phyloP scores from a whole-genome alignment of 1,284 basidiomycete species.

The Lentinula novae-zelandiae region DNA sequence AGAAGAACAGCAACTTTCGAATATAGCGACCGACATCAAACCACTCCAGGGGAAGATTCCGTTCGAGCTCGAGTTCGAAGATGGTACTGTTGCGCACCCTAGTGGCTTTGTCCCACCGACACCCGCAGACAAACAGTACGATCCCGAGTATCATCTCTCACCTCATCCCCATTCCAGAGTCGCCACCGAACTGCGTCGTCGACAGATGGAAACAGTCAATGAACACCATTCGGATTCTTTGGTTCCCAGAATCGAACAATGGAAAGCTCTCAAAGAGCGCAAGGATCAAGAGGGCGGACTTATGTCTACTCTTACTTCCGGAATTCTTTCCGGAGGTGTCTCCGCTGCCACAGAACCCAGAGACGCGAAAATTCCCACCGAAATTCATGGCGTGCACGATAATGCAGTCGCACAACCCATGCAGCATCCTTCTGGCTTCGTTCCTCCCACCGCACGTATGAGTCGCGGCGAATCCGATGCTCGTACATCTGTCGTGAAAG shows the following conservation, averaged over 20 bases:
- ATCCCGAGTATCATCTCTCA: slow-evolving; percentile 8
- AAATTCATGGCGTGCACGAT: slow-evolving; percentile 15
- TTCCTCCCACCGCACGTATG: slow-evolving; percentile 17
- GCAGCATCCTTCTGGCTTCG: slow-evolving; percentile 18
- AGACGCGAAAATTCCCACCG: slow-evolving; percentile 30
- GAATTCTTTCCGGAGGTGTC: slow-evolving; percentile 30
- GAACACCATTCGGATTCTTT: slow-evolving; percentile 23
- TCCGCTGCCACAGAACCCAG: slow-evolving; percentile 26
- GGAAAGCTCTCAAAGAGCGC: slow-evolving; percentile 26
- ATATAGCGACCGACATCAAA: slow-evolving; percentile 24
- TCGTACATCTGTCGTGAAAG: slow-evolving; percentile 11
- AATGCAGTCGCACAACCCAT: slow-evolving; percentile 14
- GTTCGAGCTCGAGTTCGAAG: slow-evolving; percentile 27
- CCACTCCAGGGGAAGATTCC: slow-evolving; percentile 28
- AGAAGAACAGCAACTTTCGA: slow-evolving; percentile 24
- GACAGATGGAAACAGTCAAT: slow-evolving; percentile 1
- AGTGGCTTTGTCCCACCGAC: slow-evolving; percentile 36
- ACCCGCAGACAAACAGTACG: slow-evolving; percentile 27
- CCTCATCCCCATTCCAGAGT: slow-evolving; percentile 7
- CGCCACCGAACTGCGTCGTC: slow-evolving; percentile 4
- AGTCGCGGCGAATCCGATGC: slow-evolving; percentile 14
- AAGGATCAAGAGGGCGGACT: slow-evolving; percentile 26
- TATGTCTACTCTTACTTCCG: slow-evolving; percentile 31
- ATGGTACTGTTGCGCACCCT: slow-evolving; percentile 30
- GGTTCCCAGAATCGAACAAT: slow-evolving; percentile 32